A percentile compares a stretch with the other conserved stretches of the same genome.
phyloP scores from a whole-genome alignment of 495 filamentous ascomycete species.

The Penicillium cosmopolitanum region DNA sequence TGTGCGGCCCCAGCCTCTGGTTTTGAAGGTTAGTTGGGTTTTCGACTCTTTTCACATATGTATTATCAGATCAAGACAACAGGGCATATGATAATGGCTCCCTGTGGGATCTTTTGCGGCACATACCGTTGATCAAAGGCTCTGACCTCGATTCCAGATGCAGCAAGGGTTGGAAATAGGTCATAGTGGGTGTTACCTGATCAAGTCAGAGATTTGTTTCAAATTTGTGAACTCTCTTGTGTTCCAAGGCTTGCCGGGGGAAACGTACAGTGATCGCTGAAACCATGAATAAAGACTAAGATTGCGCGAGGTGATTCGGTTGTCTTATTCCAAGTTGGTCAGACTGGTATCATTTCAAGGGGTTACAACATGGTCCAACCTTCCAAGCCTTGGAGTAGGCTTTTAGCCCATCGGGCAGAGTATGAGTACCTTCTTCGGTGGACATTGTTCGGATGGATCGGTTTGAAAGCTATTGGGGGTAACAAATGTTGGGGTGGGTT shows the following conservation, averaged over 20 bases:
- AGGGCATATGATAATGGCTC: background rate
- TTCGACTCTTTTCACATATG: background rate
- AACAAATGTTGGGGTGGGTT: background rate
- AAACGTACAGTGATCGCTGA: conserved; percentile 71
- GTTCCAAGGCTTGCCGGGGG: no score
- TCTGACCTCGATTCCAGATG: conserved; percentile 71
- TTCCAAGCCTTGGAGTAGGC: conserved; percentile 88
- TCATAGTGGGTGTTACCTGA: conserved; percentile 66
- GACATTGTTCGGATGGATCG: conserved; percentile 13
- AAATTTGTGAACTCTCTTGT: background rate
- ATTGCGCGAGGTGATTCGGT: conserved; percentile 60
- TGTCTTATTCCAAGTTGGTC: conserved; percentile 41
- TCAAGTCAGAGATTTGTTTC: background rate
- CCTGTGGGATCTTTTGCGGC: background rate
- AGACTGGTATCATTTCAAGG: background rate
- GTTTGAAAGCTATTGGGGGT: background rate
- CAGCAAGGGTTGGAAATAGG: conserved; percentile 69
- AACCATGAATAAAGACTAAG: conserved; percentile 82
- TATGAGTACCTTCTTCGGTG: conserved; percentile 40
- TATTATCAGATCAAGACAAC: no score
- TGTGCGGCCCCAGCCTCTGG: conserved; percentile 58
- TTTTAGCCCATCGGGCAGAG: conserved; percentile 53
- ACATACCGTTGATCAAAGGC: conserved; percentile 76
- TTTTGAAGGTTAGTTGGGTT: background rate
- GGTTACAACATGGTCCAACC: conserved; percentile 48